phyloP scores from a whole-genome alignment of 1,284 basidiomycete genomes.

The Ustilago vetiveriae region DNA sequence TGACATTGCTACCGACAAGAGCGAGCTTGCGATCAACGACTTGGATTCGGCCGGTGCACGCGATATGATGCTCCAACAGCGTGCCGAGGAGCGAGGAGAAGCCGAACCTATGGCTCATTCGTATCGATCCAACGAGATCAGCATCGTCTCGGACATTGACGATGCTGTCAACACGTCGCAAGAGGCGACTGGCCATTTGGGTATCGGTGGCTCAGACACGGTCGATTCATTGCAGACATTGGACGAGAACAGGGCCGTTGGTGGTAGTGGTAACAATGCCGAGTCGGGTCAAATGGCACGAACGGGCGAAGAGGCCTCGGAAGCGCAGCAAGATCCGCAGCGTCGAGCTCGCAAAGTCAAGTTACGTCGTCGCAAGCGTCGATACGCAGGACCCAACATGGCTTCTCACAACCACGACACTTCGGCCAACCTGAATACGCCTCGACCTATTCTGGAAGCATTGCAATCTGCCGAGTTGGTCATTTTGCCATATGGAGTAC shows the following conservation, averaged over 20 bases:
- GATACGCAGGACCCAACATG: slow-evolving; percentile 59
- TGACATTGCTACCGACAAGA: slow-evolving; percentile 23
- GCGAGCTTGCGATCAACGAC: slow-evolving; percentile 33
- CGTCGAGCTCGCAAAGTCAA: slow-evolving; percentile 31
- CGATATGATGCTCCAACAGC: slow-evolving; percentile 56
- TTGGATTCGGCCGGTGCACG: slow-evolving; percentile 52
- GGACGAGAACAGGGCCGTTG: slow-evolving; percentile 4
- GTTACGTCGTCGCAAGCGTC: slow-evolving; percentile 34
- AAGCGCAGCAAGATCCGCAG: slow-evolving; percentile 28
- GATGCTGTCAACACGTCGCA: slow-evolving; percentile 19
- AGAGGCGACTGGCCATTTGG: slow-evolving; percentile 3
- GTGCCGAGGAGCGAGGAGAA: slow-evolving; percentile 44
- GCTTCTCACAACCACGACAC: slow-evolving; percentile 66
- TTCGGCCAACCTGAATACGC: slow-evolving; percentile 60
- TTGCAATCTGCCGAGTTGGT: slow-evolving; percentile 64
- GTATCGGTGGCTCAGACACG: neutral
- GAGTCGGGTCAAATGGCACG: neutral
- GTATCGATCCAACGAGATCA: slow-evolving; percentile 40
- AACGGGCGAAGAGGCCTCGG: slow-evolving; percentile 4
- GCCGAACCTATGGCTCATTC: slow-evolving; percentile 37
- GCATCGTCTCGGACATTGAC: slow-evolving; percentile 30
- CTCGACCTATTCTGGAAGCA: slow-evolving; percentile 60
- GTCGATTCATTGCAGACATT: slow-evolving; percentile 6
- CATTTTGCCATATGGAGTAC: slow-evolving; percentile 64
- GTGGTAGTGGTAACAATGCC: neutral